Percentiles rank a stretch among this genome's conserved stretches.
Conservation (phyloP, 306 rosid genomes). For the Rosa lucieae region DNA sequence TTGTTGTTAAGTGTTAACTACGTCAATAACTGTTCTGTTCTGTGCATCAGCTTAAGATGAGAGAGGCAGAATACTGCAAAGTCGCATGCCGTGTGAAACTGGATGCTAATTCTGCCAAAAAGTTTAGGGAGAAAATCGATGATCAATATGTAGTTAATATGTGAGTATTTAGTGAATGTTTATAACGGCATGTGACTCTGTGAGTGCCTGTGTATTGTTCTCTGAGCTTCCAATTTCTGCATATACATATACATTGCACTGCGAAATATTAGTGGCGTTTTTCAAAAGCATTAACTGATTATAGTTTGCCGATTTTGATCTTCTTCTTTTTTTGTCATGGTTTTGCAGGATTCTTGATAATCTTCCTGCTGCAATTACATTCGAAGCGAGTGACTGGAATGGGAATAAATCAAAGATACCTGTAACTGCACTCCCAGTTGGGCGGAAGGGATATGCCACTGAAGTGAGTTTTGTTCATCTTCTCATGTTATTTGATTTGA, state of each 20-base stretch:
- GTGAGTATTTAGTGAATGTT: slow-evolving; percentile 42
- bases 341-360: slow-evolving; percentile 86
- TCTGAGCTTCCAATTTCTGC: neutral
- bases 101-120: slow-evolving; percentile 73
- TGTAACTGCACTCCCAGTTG: slow-evolving; percentile 86
- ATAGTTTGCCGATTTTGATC: neutral
- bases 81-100: slow-evolving; percentile 55
- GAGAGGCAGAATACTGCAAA: slow-evolving; percentile 79
- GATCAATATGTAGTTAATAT: slow-evolving; percentile 87
- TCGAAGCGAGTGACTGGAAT: slow-evolving; percentile 26
- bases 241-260: neutral
- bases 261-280: neutral
- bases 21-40: neutral
- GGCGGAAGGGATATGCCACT: slow-evolving; percentile 73
- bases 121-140: slow-evolving; percentile 86
- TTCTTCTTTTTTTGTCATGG: neutral
- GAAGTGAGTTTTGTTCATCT: slow-evolving; percentile 28
- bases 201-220: neutral
- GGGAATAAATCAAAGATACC: slow-evolving; percentile 79
- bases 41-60: slow-evolving; percentile 67
- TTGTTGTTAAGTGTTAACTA: slow-evolving; percentile 13
- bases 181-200: neutral
- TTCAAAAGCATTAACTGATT: neutral
- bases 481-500: neutral
- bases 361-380: slow-evolving; percentile 91